Evolutionary conservation across 345 rosid genomes (phyloP), one percentile per base, ranked within the genome.

Genomic region (Pugionium cornutum): DNA sequence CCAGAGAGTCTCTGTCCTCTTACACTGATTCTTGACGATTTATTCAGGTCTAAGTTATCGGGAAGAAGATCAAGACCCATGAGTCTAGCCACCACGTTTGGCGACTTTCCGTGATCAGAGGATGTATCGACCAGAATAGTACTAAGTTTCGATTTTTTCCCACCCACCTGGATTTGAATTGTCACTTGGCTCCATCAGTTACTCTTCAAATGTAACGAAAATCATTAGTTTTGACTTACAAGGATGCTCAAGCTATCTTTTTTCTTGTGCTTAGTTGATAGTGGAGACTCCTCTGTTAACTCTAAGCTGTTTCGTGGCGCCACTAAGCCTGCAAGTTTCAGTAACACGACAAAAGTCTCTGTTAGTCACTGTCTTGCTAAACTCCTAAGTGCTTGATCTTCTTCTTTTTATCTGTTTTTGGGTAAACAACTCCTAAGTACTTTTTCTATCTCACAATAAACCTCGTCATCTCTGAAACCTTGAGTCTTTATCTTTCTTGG

Each of bases 61-160:
- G 98, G 95, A 56, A 92, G 91, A 58, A 84, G 82, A 54, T 92
- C 97, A 27, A 92, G 92, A 53, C 98, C 98, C 98, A 92, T 92
- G 5, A 92, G 87, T 67, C 96, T 78, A 25, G 97, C 98, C 1
- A 92, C 92, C 47, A 92, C 70, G 61, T 62, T 89, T 11, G 98
- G 98, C 7, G 97, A 86, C 76, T 81, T 87, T 76, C 82, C 75
- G 8, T 85, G 81, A 26, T 95, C 87, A 9, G 98, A 87, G 71
- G 70, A 72, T 33, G 62, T 65, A 43, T 76, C 79, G 1, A 68
- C 71, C 9, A 37, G 36, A 35, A 65, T 43, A 70, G 49, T 49
- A 53, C 51, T 77, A 11, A 40, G 28, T 72, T 62, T 80, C 56
- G 77, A 58, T 43, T 2, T 51, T 44, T 62, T 42, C 40, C 50